Percentiles rank a stretch among this genome's conserved stretches.
phyloP scores from a whole-genome alignment of 2,329 filamentous ascomycete genomes.

The Annulohypoxylon truncatum region DNA sequence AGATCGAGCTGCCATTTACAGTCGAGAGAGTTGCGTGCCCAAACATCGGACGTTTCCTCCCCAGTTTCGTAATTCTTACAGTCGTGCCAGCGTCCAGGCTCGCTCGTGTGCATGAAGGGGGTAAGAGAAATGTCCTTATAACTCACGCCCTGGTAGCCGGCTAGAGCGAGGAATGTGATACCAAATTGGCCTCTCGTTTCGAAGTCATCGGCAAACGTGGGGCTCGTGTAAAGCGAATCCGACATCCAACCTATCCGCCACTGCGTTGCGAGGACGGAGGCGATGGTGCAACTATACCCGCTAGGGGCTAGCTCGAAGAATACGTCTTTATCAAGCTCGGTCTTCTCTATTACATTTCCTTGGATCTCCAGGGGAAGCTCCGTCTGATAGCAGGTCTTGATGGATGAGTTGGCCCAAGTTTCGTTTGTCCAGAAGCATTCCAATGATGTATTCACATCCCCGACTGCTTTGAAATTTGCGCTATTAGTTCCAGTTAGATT shows the following conservation, averaged over 20 bases:
- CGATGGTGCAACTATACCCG: slow-evolving; percentile 39
- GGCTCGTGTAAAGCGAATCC: slow-evolving; percentile 12
- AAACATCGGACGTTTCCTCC: slow-evolving; percentile 5
- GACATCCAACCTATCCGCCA: slow-evolving; percentile 13
- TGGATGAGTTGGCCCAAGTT: slow-evolving; percentile 14
- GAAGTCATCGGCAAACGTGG: slow-evolving; percentile 3
- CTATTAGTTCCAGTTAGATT: slow-evolving; percentile 14
- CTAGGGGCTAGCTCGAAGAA: slow-evolving; percentile 31
- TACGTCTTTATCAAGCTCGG: slow-evolving; percentile 16
- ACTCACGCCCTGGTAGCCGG: slow-evolving; percentile 18
- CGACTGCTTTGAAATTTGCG: slow-evolving; percentile 22
- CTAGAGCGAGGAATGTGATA: slow-evolving; percentile 19
- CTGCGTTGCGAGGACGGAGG: slow-evolving; percentile 34
- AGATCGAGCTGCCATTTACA: slow-evolving; percentile 38
- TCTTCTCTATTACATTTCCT: slow-evolving; percentile 18
- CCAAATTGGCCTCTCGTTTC: slow-evolving; percentile 5
- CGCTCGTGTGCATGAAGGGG: slow-evolving; percentile 22
- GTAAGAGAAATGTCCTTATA: slow-evolving; percentile 14
- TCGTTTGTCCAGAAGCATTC: slow-evolving; percentile 35
- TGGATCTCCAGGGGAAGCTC: slow-evolving; percentile 15
- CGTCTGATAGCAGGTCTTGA: slow-evolving; percentile 25
- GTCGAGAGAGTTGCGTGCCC: slow-evolving; percentile 24
- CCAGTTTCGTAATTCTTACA: slow-evolving; percentile 20
- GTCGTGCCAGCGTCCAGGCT: slow-evolving; percentile 33
- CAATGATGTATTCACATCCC: slow-evolving; percentile 15